Conservation (phyloP, 2,329 filamentous ascomycete species). For the Diaporthe sp. region DNA sequence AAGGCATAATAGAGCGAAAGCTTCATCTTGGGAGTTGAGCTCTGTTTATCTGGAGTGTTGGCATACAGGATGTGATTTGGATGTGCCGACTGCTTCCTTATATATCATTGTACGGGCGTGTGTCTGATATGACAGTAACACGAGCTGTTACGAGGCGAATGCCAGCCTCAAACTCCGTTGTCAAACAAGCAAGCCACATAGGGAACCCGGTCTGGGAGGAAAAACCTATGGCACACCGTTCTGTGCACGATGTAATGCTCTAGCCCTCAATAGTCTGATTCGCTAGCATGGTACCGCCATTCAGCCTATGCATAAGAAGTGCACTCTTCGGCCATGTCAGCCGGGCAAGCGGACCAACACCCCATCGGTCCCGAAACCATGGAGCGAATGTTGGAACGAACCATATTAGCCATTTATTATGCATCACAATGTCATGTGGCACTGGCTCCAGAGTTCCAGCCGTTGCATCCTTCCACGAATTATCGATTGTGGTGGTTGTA, state of each 20-base stretch:
- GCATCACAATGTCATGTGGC: background rate
- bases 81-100: background rate
- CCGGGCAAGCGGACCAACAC: background rate
- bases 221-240: background rate
- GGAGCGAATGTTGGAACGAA: background rate
- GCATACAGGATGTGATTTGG: background rate
- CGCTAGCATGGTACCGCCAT: constrained; percentile 15
- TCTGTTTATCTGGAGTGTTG: background rate
- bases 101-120: background rate
- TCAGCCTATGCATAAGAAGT: background rate
- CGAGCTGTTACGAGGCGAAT: background rate
- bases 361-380: background rate
- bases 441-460: background rate
- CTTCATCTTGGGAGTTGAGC: background rate
- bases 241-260: background rate
- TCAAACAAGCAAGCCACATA: background rate
- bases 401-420: background rate
- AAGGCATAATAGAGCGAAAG: background rate
- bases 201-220: background rate
- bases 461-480: background rate
- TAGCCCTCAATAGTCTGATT: constrained; percentile 14
- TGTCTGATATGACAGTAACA: background rate
- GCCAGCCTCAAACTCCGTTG: background rate
- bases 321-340: background rate
- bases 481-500: background rate